Evolutionary conservation across 306 rosid species (phyloP).

Genomic region (Cucurbita pepo): DNA sequence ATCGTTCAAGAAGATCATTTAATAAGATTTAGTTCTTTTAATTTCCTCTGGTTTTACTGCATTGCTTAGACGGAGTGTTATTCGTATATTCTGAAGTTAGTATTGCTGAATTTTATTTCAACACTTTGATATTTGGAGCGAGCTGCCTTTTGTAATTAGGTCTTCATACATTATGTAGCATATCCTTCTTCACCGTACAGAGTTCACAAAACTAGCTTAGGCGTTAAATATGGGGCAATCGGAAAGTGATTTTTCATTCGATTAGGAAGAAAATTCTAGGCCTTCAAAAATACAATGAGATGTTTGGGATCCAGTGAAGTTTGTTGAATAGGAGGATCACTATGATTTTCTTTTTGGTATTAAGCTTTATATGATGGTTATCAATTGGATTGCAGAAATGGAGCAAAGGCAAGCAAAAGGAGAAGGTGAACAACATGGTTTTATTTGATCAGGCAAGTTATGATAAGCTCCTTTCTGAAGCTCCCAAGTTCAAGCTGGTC

Average conservation of each 20-base stretch:
- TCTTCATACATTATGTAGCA: neutral
- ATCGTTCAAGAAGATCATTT: neutral
- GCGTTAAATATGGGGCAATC: neutral
- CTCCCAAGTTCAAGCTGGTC: slow-evolving; percentile 13
- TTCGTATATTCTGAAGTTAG: neutral
- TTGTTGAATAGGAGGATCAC: neutral
- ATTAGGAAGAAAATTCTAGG: neutral
- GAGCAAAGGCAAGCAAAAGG: slow-evolving; percentile 20
- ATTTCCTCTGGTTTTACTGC: neutral
- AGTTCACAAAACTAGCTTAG: too few relatives aligned
- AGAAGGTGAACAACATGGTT: slow-evolving; percentile 18
- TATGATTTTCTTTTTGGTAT: neutral
- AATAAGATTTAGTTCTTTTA: neutral
- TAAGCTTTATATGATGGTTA: neutral
- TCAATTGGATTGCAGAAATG: slow-evolving; percentile 3
- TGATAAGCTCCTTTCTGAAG: slow-evolving; percentile 14
- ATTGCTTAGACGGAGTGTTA: neutral
- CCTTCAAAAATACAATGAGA: neutral
- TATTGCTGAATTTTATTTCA: neutral
- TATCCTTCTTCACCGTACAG: neutral
- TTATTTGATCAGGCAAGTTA: slow-evolving; percentile 14
- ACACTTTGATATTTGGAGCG: neutral
- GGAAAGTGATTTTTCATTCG: neutral
- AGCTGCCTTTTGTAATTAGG: neutral
- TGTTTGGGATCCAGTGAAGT: neutral